phyloP scores from a whole-genome alignment of 768 basidiomycete species.

The Pulveroboletus sp. region DNA sequence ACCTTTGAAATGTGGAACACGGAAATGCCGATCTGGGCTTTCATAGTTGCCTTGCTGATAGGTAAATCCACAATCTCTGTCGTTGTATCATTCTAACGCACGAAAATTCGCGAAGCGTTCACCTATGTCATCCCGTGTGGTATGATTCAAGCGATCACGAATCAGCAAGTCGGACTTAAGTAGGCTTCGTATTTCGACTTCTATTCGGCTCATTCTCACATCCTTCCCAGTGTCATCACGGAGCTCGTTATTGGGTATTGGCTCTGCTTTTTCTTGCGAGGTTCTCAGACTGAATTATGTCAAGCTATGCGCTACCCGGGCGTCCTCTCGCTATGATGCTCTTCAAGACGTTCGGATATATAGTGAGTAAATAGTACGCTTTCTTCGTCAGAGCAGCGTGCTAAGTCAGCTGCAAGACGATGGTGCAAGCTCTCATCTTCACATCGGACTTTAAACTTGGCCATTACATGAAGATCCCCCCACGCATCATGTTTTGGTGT shows the following conservation, averaged over 20 bases:
- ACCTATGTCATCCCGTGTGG: slow-evolving; percentile 50
- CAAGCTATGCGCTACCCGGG: slow-evolving; percentile 64
- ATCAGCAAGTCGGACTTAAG: slow-evolving; percentile 71
- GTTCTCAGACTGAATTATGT: neutral
- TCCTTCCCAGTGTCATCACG: slow-evolving; percentile 52
- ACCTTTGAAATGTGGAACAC: slow-evolving; percentile 73
- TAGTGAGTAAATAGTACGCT: slow-evolving; percentile 30
- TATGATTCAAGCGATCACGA: slow-evolving; percentile 69
- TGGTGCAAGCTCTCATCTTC: slow-evolving; percentile 55
- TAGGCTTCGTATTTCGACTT: slow-evolving; percentile 8
- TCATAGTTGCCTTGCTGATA: slow-evolving; percentile 60
- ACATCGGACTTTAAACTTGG: slow-evolving; percentile 76
- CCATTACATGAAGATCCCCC: slow-evolving; percentile 61
- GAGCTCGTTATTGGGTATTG: slow-evolving; percentile 69
- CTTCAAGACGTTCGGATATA: slow-evolving; percentile 82
- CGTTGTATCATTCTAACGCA: neutral
- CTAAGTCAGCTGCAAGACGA: slow-evolving; percentile 17
- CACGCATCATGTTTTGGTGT: slow-evolving; percentile 64
- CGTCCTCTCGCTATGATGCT: slow-evolving; percentile 79
- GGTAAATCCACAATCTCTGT: slow-evolving; percentile 30
- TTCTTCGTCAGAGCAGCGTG: neutral
- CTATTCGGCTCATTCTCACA: neutral
- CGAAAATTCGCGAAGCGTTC: slow-evolving; percentile 27
- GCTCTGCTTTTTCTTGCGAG: neutral
- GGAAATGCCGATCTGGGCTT: slow-evolving; percentile 61